Conservation (phyloP, 2,329 filamentous ascomycete genomes). For the Pseudogymnoascus sp. region DNA sequence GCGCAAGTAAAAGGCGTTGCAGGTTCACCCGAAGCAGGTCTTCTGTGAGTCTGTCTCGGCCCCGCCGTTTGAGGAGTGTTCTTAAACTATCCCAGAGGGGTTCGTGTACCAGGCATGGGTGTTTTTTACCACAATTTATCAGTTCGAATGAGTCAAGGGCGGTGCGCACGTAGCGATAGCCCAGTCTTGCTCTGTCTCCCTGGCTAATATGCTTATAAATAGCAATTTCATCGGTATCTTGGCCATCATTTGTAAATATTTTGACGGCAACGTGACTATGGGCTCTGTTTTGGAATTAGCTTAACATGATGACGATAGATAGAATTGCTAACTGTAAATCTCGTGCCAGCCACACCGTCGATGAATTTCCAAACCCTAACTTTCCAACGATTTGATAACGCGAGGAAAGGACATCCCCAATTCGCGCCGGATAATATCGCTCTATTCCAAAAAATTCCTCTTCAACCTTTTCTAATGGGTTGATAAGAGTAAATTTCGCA, state of each 20-base stretch:
- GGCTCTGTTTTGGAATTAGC: constrained; percentile 13
- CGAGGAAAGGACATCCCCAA: constrained; percentile 14
- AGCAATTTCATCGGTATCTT: constrained; percentile 19
- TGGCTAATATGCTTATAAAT: constrained; percentile 34
- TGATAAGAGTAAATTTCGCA: constrained; percentile 9
- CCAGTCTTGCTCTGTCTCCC: constrained; percentile 23
- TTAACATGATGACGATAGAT: neutral
- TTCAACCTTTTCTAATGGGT: constrained; percentile 12
- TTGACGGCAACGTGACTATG: constrained; percentile 13
- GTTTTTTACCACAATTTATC: constrained; percentile 25
- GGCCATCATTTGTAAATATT: constrained; percentile 13
- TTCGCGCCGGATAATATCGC: constrained; percentile 14
- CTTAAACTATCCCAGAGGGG: constrained; percentile 36
- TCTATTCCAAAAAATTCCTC: constrained; percentile 13
- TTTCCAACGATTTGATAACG: constrained; percentile 16
- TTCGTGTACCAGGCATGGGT: constrained; percentile 31
- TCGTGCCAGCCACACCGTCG: constrained; percentile 12
- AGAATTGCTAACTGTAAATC: constrained; percentile 12
- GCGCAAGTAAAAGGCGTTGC: constrained; percentile 32
- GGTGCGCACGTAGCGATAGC: constrained; percentile 25
- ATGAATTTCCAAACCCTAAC: constrained; percentile 16
- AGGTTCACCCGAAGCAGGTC: constrained; percentile 31
- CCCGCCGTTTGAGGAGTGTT: constrained; percentile 33
- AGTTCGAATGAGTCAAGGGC: constrained; percentile 32
- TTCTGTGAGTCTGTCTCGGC: constrained; percentile 27